Evolutionary conservation across 2,329 filamentous ascomycete genomes (phyloP), one percentile per base, ranked within the genome.

Genomic region (Botryotinia calthae): DNA sequence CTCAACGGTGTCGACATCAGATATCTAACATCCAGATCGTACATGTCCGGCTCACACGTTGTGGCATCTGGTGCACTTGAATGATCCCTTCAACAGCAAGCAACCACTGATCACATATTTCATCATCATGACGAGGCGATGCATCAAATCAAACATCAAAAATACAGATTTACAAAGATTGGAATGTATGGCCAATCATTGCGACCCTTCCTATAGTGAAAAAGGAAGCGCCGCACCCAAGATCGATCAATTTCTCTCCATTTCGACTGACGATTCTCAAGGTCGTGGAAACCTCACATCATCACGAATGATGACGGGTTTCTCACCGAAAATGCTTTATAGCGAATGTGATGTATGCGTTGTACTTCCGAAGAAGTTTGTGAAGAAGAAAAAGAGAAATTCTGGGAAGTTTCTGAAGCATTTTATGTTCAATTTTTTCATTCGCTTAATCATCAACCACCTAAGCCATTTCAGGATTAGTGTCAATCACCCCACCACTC

Each of bases 321-420:
- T 73, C 73, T 74, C 73, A 74, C 73, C 62, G 58, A 63, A 74
- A 74, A 72, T 72, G 73, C 73, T 74, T 74, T 74, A 73, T 74
- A 73, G 73, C 58, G 73, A 72, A 74, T 63, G 71, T 74, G 70
- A 68, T 73, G n/a, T 71, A 69, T 70, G 73, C 73, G 73, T 74
- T 74, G 73, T 64, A 61, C 61, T 73, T 73, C 72, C 69, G 59
- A 63, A 61, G 69, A 73, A 72, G 54, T 72, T 72, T 73, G 70
- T 73, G 69, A 66, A 73, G 69, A 67, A 68, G 54, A 42, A 72
- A 56, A 59, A 59, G 51, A 72, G 63, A 51, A n/a, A 31, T 8
- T 4, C 9, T 1, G 14, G 9, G 40, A 61, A 31, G 10, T 14
- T 42, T 64, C 25, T 22, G 46, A 72, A 58, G 25, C 28, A 4